Percentiles rank a stretch among this genome's conserved stretches.
These are phyloP conservation scores for Phoenix dactylifera DNA, from an alignment of 176 grass and related monocot species.

Conservation along the genomic window DNA sequence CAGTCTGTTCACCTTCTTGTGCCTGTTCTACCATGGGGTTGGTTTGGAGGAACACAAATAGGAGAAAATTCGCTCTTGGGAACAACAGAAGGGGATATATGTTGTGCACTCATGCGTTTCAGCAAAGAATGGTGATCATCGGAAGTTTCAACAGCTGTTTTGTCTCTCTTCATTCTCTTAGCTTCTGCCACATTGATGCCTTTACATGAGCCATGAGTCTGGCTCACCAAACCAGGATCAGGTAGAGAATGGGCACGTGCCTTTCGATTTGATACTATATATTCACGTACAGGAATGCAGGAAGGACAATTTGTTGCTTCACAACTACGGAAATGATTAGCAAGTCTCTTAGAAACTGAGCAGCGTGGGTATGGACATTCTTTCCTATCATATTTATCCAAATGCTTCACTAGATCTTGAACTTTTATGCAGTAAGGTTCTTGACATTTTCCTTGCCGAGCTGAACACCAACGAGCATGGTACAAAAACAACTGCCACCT, in stretches of 20 bases:
- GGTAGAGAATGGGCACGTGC: conserved; percentile 29
- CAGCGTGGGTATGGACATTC: conserved; percentile 54
- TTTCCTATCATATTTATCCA: conserved; percentile 51
- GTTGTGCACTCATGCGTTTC: conserved; percentile 58
- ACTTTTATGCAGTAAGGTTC: conserved; percentile 55
- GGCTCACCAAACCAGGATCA: conserved; percentile 37
- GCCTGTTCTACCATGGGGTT: conserved; percentile 39
- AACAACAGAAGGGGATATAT: conserved; percentile 19
- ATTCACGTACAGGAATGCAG: conserved; percentile 57
- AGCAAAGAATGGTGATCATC: conserved; percentile 43
- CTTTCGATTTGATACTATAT: conserved; percentile 42
- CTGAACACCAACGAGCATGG: conserved; percentile 76
- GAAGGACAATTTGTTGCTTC: conserved; percentile 58
- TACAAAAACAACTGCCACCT: conserved; percentile 68
- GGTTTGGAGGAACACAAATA: conserved; percentile 35
- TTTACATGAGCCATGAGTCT: conserved; percentile 34
- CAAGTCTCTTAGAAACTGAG: conserved; percentile 41
- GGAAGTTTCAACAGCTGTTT: conserved; percentile 39
- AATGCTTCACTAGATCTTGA: conserved; percentile 76
- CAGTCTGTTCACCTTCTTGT: conserved; percentile 49
- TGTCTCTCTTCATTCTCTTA: conserved; percentile 68
- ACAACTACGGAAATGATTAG: conserved; percentile 69
- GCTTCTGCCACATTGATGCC: conserved; percentile 28
- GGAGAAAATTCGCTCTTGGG: conserved; percentile 45
- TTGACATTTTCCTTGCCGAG: conserved; percentile 63